phyloP scores from a whole-genome alignment of 192 early-diverging fungal species.

The Rhizophlyctis rosea region DNA sequence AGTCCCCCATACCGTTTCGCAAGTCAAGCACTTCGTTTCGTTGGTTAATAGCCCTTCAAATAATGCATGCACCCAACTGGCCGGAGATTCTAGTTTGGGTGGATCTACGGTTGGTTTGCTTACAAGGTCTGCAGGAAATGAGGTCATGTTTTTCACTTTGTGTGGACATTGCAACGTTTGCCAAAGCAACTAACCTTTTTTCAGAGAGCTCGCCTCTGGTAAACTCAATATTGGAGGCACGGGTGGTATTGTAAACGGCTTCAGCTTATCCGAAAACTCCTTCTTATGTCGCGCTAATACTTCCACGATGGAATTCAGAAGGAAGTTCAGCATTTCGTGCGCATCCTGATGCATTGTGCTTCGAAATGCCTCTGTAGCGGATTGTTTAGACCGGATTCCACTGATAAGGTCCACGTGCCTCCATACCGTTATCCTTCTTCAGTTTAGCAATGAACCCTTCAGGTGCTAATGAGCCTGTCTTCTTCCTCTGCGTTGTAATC shows the following conservation, averaged over 20 bases:
- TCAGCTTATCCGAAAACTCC: slow-evolving; percentile 42
- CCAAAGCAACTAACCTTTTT: neutral
- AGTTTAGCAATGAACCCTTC: slow-evolving; percentile 82
- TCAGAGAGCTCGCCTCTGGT: neutral
- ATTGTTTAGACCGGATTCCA: neutral
- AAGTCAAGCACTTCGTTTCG: slow-evolving; percentile 95
- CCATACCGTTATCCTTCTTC: slow-evolving; percentile 86
- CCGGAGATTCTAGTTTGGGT: slow-evolving; percentile 9
- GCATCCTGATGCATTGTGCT: slow-evolving; percentile 97
- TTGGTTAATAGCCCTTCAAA: slow-evolving; percentile 95
- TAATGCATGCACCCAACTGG: slow-evolving; percentile 91
- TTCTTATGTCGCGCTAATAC: slow-evolving; percentile 51
- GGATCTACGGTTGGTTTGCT: slow-evolving; percentile 18
- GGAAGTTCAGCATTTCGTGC: slow-evolving; percentile 95
- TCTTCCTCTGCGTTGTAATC: slow-evolving; percentile 80
- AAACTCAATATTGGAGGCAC: too few species aligned
- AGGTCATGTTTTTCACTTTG: slow-evolving; percentile 18
- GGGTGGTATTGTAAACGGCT: slow-evolving; percentile 16
- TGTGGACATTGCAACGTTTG: slow-evolving; percentile 8
- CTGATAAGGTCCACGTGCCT: neutral
- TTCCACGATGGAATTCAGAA: slow-evolving; percentile 89
- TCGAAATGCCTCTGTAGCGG: slow-evolving; percentile 76
- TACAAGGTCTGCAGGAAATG: too few species aligned
- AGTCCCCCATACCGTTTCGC: slow-evolving; percentile 84
- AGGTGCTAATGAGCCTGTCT: slow-evolving; percentile 80